Evolutionary conservation across 1,284 basidiomycete species (phyloP).

Genomic region (Ceraceosorus guamensis): DNA sequence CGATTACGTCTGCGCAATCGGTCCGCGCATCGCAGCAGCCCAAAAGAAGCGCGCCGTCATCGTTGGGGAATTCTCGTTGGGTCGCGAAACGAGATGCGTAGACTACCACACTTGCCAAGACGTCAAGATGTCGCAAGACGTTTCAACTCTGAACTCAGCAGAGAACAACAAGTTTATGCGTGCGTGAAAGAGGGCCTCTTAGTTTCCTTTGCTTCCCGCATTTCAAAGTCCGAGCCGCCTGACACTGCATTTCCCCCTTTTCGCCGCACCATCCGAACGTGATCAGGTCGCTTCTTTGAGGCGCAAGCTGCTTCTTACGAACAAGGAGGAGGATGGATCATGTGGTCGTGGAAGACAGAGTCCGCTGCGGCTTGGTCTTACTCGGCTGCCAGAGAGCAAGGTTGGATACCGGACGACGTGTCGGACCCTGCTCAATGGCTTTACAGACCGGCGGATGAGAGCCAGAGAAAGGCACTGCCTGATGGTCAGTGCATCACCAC

Average conservation of each 20-base stretch:
- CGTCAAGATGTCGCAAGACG: constrained; percentile 8
- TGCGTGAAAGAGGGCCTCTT: too few species aligned
- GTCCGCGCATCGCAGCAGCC: not conserved
- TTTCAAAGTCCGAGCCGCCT: too few species aligned
- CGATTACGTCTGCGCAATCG: not conserved
- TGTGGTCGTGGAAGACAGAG: constrained; percentile 14
- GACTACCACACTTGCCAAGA: constrained; percentile 6
- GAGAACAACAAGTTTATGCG: constrained; percentile 10
- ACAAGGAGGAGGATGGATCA: constrained; percentile 5
- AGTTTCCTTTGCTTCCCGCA: too few species aligned
- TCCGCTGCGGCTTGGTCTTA: constrained; percentile 8
- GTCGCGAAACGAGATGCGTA: constrained; percentile 3
- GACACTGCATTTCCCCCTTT: too few species aligned
- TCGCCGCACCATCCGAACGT: too few species aligned
- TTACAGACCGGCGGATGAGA: not conserved
- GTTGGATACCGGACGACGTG: not conserved
- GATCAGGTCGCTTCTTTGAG: constrained; percentile 15
- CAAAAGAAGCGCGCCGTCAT: constrained; percentile 2
- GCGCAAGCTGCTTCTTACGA: constrained; percentile 15
- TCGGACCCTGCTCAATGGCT: not conserved
- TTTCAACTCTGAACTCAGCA: constrained; percentile 9
- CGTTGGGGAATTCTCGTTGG: constrained; percentile 12
- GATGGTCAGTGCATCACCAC: not conserved
- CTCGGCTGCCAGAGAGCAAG: constrained; percentile 8
- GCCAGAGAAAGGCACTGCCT: too few species aligned